Base-by-base conservation (phyloP, 805 yeast species). In the Metschnikowia baotianmanensis region DNA sequence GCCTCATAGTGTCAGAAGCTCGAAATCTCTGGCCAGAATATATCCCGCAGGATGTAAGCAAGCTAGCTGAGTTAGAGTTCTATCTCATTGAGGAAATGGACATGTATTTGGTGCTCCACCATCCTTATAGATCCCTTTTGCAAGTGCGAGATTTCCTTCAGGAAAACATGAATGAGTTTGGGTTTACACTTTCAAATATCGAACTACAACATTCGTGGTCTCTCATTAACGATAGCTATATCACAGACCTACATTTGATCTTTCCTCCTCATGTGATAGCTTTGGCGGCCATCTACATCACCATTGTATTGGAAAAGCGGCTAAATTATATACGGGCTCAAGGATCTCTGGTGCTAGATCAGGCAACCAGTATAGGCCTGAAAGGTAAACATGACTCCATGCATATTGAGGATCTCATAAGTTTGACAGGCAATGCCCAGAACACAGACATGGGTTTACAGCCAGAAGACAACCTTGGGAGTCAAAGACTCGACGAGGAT, bases 21-120 rank as follows among this genome's bases (percentile, higher is more conserved):
- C 67, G 96, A 38, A 83, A 83, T 27, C 65, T 88, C 28, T 91
- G 98, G 98, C 97, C 98, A 0, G 96, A 90, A 55, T 87, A 82
- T 54, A 83, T 91, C 26, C 95, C 97, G 0, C 88, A 85, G 43
- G 98, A 91, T 59, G 78, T 89, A 13, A 83, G 96, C 21, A 87
- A 86, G 55, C 71, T 93, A 12, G 97, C 98, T 0, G 98, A 93
- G 58, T 86, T 95, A 63, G 99, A 93, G 63, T 93, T 93, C 59
- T 93, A 91, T 57, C 61, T 93, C 31, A 82, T 93, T 15, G 97
- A 89, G 54, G 98, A 90, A 59, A 71, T 93, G 64, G 79, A 84
- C 55, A 72, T 84, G 62, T 83, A 72, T 55, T 55, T 86, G 46
- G 69, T 83, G n/a, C 71, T 84, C 2, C 86, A 84, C 56, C 93